phyloP scores from a whole-genome alignment of 495 filamentous ascomycete species.

The Podospora sp. region DNA sequence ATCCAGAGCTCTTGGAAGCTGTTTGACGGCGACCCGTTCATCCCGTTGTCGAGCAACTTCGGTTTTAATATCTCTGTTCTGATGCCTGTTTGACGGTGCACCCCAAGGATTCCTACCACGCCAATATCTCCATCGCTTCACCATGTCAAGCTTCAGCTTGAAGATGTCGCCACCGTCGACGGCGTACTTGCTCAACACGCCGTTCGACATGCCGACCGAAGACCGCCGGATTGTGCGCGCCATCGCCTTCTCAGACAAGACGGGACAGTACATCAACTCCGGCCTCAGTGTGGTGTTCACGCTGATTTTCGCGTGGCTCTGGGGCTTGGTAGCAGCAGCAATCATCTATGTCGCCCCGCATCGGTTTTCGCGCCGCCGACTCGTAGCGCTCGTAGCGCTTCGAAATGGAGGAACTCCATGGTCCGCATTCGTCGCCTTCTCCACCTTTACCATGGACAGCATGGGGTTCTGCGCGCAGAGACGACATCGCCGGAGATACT shows the following conservation, averaged over 20 bases:
- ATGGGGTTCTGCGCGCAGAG: constrained; percentile 7
- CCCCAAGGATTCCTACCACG: no score
- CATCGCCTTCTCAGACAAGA: constrained; percentile 8
- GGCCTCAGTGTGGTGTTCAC: constrained; percentile 15
- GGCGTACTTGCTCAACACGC: background rate
- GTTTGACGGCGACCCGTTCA: background rate
- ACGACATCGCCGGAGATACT: background rate
- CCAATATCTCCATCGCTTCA: background rate
- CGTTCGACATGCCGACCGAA: constrained; percentile 13
- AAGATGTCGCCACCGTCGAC: background rate
- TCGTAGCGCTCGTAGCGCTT: constrained; percentile 17
- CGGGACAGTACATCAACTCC: constrained; percentile 10
- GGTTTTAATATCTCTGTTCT: background rate
- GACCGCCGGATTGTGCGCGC: constrained; percentile 7
- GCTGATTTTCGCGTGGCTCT: constrained; percentile 18
- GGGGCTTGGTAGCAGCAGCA: constrained; percentile 17
- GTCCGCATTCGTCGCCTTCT: constrained; percentile 11
- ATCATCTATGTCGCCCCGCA: constrained; percentile 15
- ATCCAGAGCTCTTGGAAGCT: background rate
- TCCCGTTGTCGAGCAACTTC: background rate
- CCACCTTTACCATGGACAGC: constrained; percentile 13
- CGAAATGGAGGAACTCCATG: constrained; percentile 5
- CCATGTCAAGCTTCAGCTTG: background rate
- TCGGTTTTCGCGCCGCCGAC: constrained; percentile 19
- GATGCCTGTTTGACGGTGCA: no score